phyloP scores from a whole-genome alignment of 768 basidiomycete species.

The Termitomyces eurrhizus region DNA sequence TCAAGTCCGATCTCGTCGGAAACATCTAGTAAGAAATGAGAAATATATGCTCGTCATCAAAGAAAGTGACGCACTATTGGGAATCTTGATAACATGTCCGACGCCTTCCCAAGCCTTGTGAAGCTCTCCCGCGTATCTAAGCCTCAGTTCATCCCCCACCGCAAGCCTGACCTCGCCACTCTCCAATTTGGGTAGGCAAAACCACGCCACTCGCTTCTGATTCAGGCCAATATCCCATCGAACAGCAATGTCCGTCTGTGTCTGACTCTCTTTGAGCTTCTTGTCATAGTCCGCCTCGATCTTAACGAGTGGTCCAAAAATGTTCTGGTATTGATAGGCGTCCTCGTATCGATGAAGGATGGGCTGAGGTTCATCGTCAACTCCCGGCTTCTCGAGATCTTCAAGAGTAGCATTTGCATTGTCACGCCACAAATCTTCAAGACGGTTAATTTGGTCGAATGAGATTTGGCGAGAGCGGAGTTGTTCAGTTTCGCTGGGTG shows the following conservation, averaged over 20 bases:
- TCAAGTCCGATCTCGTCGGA: constrained; percentile 98
- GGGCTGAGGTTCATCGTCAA: constrained; percentile 96
- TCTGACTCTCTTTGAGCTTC: constrained; percentile 95
- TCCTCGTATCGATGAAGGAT: constrained; percentile 93
- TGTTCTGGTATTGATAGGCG: constrained; percentile 99
- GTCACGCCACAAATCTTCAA: constrained; percentile 98
- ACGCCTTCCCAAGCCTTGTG: constrained; percentile 97
- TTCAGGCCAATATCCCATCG: constrained; percentile 98
- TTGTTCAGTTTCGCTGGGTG: constrained; percentile 94
- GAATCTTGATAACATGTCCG: constrained; percentile 98
- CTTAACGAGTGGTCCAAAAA: constrained; percentile 98
- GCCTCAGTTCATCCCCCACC: constrained; percentile 90
- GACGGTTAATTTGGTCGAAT: constrained; percentile 93
- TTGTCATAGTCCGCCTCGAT: constrained; percentile 99
- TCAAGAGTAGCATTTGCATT: constrained; percentile 92
- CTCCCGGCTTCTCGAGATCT: constrained; percentile 95
- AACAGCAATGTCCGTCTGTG: constrained; percentile 93
- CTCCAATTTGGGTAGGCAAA: constrained; percentile 92
- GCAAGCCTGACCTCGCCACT: constrained; percentile 96
- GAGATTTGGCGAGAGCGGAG: constrained; percentile 95
- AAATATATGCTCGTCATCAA: not conserved
- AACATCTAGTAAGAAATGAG: constrained; percentile 58
- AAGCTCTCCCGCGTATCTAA: constrained; percentile 85
- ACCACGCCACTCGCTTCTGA: constrained; percentile 99
- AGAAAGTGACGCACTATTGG: constrained; percentile 72